Evolutionary conservation across 352 stramenopile species (phyloP), one percentile per base, ranked within the genome.

Genomic region (Blastocystis sp.): DNA sequence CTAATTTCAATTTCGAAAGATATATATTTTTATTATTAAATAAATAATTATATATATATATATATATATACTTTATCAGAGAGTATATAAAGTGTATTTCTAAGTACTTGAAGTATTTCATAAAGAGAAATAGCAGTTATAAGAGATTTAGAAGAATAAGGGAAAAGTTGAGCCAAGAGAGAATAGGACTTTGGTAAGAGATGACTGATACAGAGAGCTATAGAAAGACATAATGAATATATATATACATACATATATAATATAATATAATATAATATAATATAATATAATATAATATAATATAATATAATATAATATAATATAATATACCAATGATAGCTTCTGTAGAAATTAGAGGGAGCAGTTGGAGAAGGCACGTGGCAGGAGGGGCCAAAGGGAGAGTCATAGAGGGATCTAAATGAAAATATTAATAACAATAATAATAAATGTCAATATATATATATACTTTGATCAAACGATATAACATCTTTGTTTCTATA

Each of bases 401-500:
- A 0, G 32, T 1, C 7, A 62, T 30, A 1, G 18, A 4, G 16
- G 18, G 6, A 34, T 62, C 52, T 62, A 34, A 9, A 9, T 4
- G 13, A 24, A 6, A 52, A 21, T 19, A 23, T 24, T 36, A n/a
- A 6, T 7, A 19, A 10, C 30, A 18, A 6, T 25, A 5, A n/a
- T 11, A 62, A 39, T 19, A 16, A 39, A 27, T 0, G 25, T n/a
- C 16, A 18, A 62, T 2, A 9, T 10, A 13, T 35, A 28, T 42
- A 62, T 62, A 13, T n/a, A 33, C 3, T 35, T 42, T 3, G 34
- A n/a, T n/a, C n/a, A n/a, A n/a, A n/a, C n/a, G n/a, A n/a, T n/a
- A n/a, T n/a, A n/a, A n/a, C n/a, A n/a, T n/a, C n/a, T n/a, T n/a
- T 62, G 1, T 42, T 39, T 34, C 54, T 62, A 42, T 41, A 62